Evolutionary conservation across 176 grass and related monocot species (phyloP).

Genomic region (Rhipidocladum racemiflorum): DNA sequence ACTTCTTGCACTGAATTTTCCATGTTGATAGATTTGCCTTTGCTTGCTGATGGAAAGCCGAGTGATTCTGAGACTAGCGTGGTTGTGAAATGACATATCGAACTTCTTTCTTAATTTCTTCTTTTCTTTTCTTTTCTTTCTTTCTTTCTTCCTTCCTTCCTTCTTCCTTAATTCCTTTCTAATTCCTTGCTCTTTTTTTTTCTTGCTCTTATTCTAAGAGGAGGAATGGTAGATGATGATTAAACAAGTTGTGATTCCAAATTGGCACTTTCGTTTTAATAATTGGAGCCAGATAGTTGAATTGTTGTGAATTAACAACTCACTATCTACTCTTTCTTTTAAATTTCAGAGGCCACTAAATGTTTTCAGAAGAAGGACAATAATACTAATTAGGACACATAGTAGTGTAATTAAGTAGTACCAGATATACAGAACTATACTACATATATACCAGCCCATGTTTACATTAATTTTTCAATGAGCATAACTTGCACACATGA

Average conservation of each 20-base stretch:
- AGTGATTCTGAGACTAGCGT: not conserved
- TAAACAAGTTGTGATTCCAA: not conserved
- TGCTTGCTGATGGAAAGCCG: not conserved
- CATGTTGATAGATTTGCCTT: not conserved
- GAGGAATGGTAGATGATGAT: constrained; percentile 15
- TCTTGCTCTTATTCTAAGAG: not conserved
- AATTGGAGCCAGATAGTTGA: constrained; percentile 22
- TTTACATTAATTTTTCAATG: constrained; percentile 6
- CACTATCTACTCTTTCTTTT: constrained; percentile 26
- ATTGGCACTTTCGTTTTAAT: not conserved
- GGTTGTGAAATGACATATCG: constrained; percentile 2
- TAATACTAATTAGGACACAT: constrained; percentile 8
- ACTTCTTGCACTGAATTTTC: constrained; percentile 29
- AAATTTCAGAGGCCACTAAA: not conserved
- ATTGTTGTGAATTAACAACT: constrained; percentile 26
- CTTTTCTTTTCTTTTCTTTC: not conserved
- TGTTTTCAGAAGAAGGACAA: constrained; percentile 13
- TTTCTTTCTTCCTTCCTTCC: not conserved
- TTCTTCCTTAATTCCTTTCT: not conserved
- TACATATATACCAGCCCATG: not conserved
- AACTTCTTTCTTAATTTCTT: constrained; percentile 18
- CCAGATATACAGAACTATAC: not conserved
- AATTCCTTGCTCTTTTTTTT: not conserved
- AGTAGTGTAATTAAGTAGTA: not conserved
- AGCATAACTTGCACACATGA: constrained; percentile 45